These are phyloP conservation scores for Strobilomyces confusus DNA, from an alignment of 768 basidiomycete species.

Conservation along the genomic window DNA sequence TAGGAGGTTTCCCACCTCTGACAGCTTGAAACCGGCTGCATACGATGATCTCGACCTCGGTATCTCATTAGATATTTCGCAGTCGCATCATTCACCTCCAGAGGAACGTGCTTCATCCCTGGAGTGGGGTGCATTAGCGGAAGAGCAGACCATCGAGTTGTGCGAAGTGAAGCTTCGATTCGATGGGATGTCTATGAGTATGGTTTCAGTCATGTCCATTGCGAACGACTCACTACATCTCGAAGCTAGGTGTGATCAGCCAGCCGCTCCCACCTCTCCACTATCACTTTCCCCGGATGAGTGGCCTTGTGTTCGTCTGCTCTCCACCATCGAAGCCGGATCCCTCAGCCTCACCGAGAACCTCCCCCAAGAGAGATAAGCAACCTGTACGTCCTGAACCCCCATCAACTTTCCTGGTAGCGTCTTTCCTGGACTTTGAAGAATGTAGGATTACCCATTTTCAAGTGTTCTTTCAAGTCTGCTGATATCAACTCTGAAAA, in stretches of 20 bases:
- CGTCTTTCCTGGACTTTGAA: slow-evolving; percentile 55
- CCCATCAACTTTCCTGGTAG: slow-evolving; percentile 43
- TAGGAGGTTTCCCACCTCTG: slow-evolving; percentile 41
- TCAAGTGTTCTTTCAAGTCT: background rate
- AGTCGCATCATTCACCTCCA: slow-evolving; percentile 8
- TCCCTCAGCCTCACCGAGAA: slow-evolving; percentile 22
- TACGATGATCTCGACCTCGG: slow-evolving; percentile 42
- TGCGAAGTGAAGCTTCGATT: slow-evolving; percentile 53
- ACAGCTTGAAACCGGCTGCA: slow-evolving; percentile 23
- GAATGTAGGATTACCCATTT: slow-evolving; percentile 44
- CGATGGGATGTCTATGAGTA: slow-evolving; percentile 44
- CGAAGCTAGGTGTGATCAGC: slow-evolving; percentile 36
- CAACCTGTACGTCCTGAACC: slow-evolving; percentile 25
- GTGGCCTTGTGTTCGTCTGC: slow-evolving; percentile 45
- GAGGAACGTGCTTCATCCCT: slow-evolving; percentile 24
- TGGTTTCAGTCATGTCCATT: slow-evolving; percentile 12
- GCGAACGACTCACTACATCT: slow-evolving; percentile 2
- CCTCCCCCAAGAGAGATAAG: slow-evolving; percentile 28
- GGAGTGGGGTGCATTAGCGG: slow-evolving; percentile 55
- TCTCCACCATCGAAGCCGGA: slow-evolving; percentile 31
- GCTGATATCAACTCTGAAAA: slow-evolving; percentile 20
- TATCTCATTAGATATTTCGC: slow-evolving; percentile 25
- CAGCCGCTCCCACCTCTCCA: slow-evolving; percentile 46
- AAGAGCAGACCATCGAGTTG: slow-evolving; percentile 58
- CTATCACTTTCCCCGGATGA: slow-evolving; percentile 34